phyloP scores from a whole-genome alignment of 345 rosid genomes.

The Populus alba region DNA sequence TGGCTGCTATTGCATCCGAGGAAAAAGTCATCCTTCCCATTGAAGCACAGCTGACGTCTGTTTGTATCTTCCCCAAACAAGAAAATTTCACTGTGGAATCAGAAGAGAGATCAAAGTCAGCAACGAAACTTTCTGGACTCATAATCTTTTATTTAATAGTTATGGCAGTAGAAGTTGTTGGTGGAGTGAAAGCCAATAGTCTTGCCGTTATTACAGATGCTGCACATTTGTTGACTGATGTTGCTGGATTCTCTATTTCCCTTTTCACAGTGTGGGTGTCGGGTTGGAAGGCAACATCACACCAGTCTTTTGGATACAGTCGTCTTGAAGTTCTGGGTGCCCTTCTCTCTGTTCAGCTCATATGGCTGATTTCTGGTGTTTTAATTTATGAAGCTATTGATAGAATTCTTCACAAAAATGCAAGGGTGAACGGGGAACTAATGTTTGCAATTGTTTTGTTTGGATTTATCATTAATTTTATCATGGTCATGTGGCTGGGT shows the following conservation, averaged over 20 bases:
- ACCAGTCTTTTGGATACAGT: slow-evolving; percentile 63
- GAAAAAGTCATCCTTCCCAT: slow-evolving; percentile 19
- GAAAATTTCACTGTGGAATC: slow-evolving; percentile 40
- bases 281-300: slow-evolving; percentile 67
- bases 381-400: slow-evolving; percentile 59
- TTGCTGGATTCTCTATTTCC: slow-evolving; percentile 64
- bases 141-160: slow-evolving; percentile 45
- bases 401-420: slow-evolving; percentile 50
- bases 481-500: slow-evolving; percentile 74
- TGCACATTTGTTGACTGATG: slow-evolving; percentile 72
- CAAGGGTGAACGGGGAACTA: slow-evolving; percentile 54
- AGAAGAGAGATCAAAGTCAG: slow-evolving; percentile 45
- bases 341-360: slow-evolving; percentile 71
- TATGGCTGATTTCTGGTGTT: slow-evolving; percentile 71
- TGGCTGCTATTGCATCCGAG: slow-evolving; percentile 33
- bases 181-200: slow-evolving; percentile 76
- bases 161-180: slow-evolving; percentile 64
- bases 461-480: slow-evolving; percentile 63
- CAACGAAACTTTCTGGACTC: slow-evolving; percentile 46
- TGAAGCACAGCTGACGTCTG: slow-evolving; percentile 16
- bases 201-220: slow-evolving; percentile 84
- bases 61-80: slow-evolving; percentile 50
- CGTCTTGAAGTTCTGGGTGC: slow-evolving; percentile 81
- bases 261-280: slow-evolving; percentile 76
- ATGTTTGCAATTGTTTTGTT: slow-evolving; percentile 75